phyloP scores from a whole-genome alignment of 1,284 basidiomycete genomes.

The Ceratobasidium sp. region DNA sequence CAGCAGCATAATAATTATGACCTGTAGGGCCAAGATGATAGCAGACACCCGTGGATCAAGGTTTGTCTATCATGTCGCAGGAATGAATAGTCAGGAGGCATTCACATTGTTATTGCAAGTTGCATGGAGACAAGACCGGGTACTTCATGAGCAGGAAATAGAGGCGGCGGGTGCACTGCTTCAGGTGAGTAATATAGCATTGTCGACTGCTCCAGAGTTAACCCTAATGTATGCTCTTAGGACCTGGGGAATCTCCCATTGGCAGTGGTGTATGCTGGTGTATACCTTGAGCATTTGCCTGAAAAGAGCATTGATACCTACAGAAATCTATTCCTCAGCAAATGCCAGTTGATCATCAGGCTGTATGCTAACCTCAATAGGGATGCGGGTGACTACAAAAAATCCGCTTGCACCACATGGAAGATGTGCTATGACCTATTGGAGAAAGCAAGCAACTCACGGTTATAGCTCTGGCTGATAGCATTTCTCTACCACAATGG shows the following conservation, averaged over 20 bases:
- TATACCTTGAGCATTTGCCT: too few species aligned
- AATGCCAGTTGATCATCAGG: too few species aligned
- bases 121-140: background rate
- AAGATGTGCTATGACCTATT: background rate
- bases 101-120: background rate
- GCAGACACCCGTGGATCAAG: background rate
- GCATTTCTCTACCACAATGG: background rate
- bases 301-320: too few species aligned
- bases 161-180: background rate
- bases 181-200: background rate
- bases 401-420: constrained; percentile 2
- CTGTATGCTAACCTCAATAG: too few species aligned
- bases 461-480: background rate
- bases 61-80: background rate
- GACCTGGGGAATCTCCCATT: too few species aligned
- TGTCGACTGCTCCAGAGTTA: too few species aligned
- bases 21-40: background rate
- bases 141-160: background rate
- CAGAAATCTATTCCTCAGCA: too few species aligned
- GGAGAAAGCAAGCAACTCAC: too few species aligned
- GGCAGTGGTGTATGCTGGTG: too few species aligned
- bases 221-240: too few species aligned
- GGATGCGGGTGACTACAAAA: constrained; percentile 1
- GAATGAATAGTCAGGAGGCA: background rate
- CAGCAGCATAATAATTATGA: background rate